Evolutionary conservation across 371 early-diverging fungal genomes (phyloP).

Genomic region (Mortierella sp.): DNA sequence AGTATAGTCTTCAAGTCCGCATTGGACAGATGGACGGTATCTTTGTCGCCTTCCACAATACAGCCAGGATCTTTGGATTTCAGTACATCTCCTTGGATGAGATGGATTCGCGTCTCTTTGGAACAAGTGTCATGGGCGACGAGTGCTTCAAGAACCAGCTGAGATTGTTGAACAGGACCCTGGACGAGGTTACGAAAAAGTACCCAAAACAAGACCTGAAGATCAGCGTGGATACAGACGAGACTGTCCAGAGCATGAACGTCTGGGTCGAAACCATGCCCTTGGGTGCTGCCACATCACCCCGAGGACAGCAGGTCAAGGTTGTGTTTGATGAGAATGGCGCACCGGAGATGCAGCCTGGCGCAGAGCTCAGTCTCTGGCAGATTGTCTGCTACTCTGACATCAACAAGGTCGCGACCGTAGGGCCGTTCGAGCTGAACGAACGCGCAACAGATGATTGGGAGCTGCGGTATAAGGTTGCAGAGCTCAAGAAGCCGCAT

Average conservation of each 20-base stretch:
- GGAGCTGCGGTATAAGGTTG: conserved; percentile 52
- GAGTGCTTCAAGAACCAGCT: conserved; percentile 75
- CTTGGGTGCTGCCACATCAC: conserved; percentile 29
- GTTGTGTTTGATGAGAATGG: conserved; percentile 38
- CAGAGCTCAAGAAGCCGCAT: conserved; percentile 44
- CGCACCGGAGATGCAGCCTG: conserved; percentile 46
- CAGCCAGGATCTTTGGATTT: conserved; percentile 92
- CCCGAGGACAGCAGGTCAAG: conserved; percentile 10
- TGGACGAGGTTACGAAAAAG: conserved; percentile 71
- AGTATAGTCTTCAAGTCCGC: conserved; percentile 93
- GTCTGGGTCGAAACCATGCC: conserved; percentile 56
- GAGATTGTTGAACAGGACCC: conserved; percentile 68
- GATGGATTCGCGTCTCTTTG: conserved; percentile 90
- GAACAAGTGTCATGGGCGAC: conserved; percentile 78
- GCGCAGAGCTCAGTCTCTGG: conserved; percentile 47
- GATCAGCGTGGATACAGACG: conserved; percentile 52
- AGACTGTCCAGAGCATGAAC: conserved; percentile 50
- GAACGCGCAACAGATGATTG: conserved; percentile 39
- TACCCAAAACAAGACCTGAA: conserved; percentile 66
- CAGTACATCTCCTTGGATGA: conserved; percentile 90
- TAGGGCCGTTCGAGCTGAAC: conserved; percentile 48
- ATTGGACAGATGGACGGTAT: conserved; percentile 98
- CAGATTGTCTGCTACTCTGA: conserved; percentile 52
- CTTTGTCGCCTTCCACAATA: conserved; percentile 95
- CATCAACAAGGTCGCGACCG: conserved; percentile 29